Conservation (phyloP, 176 grass and related monocot genomes). For the Oryza longistaminata region DNA sequence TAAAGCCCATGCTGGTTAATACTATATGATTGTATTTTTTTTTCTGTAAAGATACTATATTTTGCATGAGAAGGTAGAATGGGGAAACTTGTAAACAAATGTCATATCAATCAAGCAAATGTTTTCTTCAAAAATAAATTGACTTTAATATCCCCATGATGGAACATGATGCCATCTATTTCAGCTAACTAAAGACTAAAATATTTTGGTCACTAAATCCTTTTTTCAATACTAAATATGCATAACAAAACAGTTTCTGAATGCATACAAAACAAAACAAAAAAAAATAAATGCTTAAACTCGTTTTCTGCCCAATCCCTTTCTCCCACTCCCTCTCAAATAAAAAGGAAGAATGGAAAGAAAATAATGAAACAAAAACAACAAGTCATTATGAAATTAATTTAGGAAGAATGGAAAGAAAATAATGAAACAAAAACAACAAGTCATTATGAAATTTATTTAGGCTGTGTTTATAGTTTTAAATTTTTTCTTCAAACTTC, state of each 20-base stretch:
- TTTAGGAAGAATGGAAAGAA: conserved; percentile 5
- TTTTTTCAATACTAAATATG: conserved; percentile 13
- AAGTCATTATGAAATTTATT: conserved; percentile 36
- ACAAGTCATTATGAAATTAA: too few relatives aligned
- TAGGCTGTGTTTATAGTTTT: too few relatives aligned
- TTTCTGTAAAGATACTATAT: not conserved
- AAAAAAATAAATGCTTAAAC: conserved; percentile 39
- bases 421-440: conserved; percentile 23
- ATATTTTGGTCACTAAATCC: not conserved
- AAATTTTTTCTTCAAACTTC: too few relatives aligned
- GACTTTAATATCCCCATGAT: not conserved
- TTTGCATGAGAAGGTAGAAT: not conserved
- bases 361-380: conserved; percentile 24
- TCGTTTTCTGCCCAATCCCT: conserved; percentile 38
- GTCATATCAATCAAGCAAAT: not conserved
- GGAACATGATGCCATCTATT: not conserved
- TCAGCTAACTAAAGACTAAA: not conserved
- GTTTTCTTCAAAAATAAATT: not conserved
- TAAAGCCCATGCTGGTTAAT: not conserved
- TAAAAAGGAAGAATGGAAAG: not conserved
- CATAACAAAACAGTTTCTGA: not conserved
- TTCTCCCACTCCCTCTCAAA: conserved; percentile 27
- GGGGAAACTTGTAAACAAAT: not conserved
- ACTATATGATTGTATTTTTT: conserved; percentile 11
- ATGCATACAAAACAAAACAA: not conserved